Base-by-base conservation (phyloP, 2,329 filamentous ascomycete species). In the Annulohypoxylon truncatum region DNA sequence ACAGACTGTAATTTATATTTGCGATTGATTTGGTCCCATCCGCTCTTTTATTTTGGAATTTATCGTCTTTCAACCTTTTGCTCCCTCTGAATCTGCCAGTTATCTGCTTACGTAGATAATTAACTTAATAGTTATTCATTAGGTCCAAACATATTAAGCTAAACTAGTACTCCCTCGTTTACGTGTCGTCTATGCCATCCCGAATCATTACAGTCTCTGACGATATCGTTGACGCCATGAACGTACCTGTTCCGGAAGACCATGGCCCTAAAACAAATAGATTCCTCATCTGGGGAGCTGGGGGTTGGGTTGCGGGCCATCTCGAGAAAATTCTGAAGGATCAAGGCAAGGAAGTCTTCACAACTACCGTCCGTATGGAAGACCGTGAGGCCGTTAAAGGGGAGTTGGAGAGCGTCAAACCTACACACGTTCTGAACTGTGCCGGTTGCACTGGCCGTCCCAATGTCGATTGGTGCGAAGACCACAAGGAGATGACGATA, bases 381-480 rank as follows among this genome's bases (percentile, higher is more conserved):
- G 82, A 90, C 72, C 82, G 86, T 67, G 83, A 86, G 72, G 80
- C 80, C 57, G 88, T 90, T 60, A 76, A 85, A 56, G 79, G 81
- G 47, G 84, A 87, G 75, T 82, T 91, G 24, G 82, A 87, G 51
- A 80, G 80, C 53, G 79, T 89, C 76, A 85, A 86, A 77, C 89
- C 89, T 20, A 90, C 88, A 2, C 88, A 90, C 73, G 88, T 91
- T 60, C 79, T 91, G 53, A 90, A 90, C 77, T 87, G 85, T 65
- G 89, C 89, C 50, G 89, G 89, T 66, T 87, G 84, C 74, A 91
- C 88, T 2, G 89, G 89, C 52, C 83, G 87, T 22, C 89, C 89
- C 67, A 91, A 91, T 69, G 88, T 90, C 75, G 89, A 91, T 78
- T 90, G 88, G 88, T 91, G 89, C 73, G 89, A 92, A 79, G 87